Percentiles rank a stretch among this genome's conserved stretches.
Conservation (phyloP, 192 early-diverging fungal genomes). For the Coemansia sp. region DNA sequence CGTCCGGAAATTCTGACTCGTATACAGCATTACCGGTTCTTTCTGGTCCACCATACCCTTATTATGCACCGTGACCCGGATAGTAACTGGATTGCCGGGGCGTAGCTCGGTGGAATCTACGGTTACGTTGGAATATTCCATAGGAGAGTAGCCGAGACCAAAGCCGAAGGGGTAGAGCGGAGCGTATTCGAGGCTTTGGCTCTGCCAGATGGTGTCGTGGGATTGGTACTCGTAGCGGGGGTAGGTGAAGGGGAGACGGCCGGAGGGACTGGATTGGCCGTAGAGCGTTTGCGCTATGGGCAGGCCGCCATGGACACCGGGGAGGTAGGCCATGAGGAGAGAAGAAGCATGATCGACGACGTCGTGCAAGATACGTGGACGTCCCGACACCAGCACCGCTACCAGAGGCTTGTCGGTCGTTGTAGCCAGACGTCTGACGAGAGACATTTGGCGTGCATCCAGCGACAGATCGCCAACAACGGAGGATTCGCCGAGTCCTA, state of each 20-base stretch:
- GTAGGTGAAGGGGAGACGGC: constrained; percentile 63
- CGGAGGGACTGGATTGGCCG: constrained; percentile 61
- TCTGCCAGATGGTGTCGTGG: constrained; percentile 49
- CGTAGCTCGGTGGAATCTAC: constrained; percentile 6
- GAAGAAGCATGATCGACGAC: constrained; percentile 44
- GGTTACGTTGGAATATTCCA: constrained; percentile 55
- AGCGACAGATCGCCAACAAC: constrained; percentile 19
- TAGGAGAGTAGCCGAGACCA: constrained; percentile 58
- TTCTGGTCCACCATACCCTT: constrained; percentile 41
- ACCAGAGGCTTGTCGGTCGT: constrained; percentile 39
- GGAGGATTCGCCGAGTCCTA: constrained; percentile 29
- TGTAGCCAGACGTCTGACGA: constrained; percentile 24
- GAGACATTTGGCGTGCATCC: constrained; percentile 32
- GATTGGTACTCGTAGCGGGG: constrained; percentile 54
- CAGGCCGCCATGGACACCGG: constrained; percentile 62
- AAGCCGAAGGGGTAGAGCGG: constrained; percentile 62
- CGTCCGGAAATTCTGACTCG: constrained; percentile 56
- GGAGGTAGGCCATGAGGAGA: constrained; percentile 57
- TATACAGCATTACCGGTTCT: constrained; percentile 61
- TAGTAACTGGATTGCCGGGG: constrained; percentile 20
- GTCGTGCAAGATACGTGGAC: constrained; percentile 58
- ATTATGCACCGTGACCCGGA: constrained; percentile 53
- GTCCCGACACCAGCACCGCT: constrained; percentile 58
- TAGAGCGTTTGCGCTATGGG: constrained; percentile 63
- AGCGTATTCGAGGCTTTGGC: constrained; percentile 45